Evolutionary conservation across 2,329 filamentous ascomycete genomes (phyloP).

Genomic region (Ophiocordyceps robertsii): DNA sequence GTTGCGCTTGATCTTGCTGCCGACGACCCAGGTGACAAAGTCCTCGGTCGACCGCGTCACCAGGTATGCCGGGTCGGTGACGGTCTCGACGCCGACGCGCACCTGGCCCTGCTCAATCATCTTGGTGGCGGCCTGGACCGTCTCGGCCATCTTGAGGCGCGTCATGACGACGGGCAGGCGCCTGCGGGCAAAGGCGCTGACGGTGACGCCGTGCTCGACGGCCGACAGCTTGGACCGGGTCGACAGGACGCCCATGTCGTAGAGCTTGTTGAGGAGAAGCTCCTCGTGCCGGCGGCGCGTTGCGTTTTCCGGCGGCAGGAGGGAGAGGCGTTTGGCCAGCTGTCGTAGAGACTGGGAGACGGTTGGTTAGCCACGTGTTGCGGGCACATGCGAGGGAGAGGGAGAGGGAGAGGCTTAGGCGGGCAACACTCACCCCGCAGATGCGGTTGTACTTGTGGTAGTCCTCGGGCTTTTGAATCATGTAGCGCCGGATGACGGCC

Average conservation of each 20-base stretch:
- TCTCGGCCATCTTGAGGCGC: slow-evolving; percentile 80
- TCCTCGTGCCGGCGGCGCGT: slow-evolving; percentile 75
- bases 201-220: slow-evolving; percentile 80
- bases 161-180: slow-evolving; percentile 86
- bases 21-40: slow-evolving; percentile 91
- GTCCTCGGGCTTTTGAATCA: slow-evolving; percentile 79
- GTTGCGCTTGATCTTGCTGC: slow-evolving; percentile 92
- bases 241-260: slow-evolving; percentile 78
- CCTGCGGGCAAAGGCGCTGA: slow-evolving; percentile 75
- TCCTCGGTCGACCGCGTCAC: slow-evolving; percentile 88
- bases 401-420: neutral
- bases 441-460: slow-evolving; percentile 57
- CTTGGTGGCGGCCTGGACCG: slow-evolving; percentile 68
- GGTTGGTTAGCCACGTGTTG: neutral
- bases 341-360: slow-evolving; percentile 61
- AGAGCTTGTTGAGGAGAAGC: slow-evolving; percentile 79
- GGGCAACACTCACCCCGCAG: slow-evolving; percentile 43
- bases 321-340: slow-evolving; percentile 75
- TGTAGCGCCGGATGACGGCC: slow-evolving; percentile 68
- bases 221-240: slow-evolving; percentile 65
- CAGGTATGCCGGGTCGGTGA: slow-evolving; percentile 81
- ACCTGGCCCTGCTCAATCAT: slow-evolving; percentile 94
- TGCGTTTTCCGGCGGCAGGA: slow-evolving; percentile 67
- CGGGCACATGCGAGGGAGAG: too few species aligned
- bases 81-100: slow-evolving; percentile 75